Percentiles rank a stretch among this genome's conserved stretches.
phyloP scores from a whole-genome alignment of 83 land plant species.

The Diphasiastrum complanatum region DNA sequence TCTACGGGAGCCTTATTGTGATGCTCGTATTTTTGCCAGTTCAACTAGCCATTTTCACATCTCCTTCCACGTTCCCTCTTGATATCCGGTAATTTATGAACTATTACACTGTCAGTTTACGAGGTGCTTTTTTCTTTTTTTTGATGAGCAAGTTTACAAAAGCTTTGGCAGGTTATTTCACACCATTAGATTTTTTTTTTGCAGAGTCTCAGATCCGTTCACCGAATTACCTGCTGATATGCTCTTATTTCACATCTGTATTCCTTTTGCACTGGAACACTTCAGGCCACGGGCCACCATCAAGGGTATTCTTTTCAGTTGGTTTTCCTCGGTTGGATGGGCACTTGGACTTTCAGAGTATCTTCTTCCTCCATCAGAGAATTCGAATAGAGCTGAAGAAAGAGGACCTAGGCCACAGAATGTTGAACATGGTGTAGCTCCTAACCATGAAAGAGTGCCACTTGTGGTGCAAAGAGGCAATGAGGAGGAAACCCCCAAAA shows the following conservation, averaged over 20 bases:
- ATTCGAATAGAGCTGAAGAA: constrained; percentile 31
- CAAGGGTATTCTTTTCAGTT: constrained; percentile 63
- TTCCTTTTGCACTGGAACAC: constrained; percentile 91
- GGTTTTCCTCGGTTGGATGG: constrained; percentile 91
- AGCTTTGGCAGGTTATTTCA: background rate
- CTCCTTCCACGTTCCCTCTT: constrained; percentile 79
- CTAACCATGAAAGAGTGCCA: constrained; percentile 28
- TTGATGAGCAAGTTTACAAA: background rate
- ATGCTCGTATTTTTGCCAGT: constrained; percentile 93
- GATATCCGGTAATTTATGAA: constrained; percentile 61
- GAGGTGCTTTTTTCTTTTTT: background rate
- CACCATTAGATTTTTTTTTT: constrained; percentile 1
- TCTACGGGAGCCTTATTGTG: constrained; percentile 97
- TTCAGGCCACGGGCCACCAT: constrained; percentile 75
- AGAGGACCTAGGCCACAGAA: no score
- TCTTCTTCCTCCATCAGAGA: constrained; percentile 70
- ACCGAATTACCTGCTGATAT: constrained; percentile 96
- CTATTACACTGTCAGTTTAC: background rate
- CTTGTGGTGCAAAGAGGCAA: constrained; percentile 25
- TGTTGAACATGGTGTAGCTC: constrained; percentile 41
- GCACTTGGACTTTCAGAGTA: constrained; percentile 84
- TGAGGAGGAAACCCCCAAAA: background rate
- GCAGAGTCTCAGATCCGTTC: constrained; percentile 94
- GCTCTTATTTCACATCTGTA: constrained; percentile 86
- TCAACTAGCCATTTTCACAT: constrained; percentile 74